Evolutionary conservation across 768 basidiomycete species (phyloP).

Genomic region (Phylloporus sp.): DNA sequence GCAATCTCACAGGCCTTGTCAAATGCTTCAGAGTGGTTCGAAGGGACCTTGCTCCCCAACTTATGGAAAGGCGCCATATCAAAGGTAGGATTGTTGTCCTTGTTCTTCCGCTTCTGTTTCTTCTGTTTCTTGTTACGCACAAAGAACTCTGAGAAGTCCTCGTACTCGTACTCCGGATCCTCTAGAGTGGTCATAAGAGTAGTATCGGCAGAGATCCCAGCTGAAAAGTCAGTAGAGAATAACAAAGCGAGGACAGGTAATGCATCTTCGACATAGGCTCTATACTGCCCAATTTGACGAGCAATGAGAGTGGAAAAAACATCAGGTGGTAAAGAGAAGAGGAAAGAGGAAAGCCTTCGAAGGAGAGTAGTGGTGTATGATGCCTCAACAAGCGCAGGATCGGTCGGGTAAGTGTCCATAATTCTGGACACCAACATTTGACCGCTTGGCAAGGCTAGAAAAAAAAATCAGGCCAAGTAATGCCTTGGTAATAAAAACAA

Average conservation of each 20-base stretch:
- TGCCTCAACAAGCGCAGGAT: constrained; percentile 16
- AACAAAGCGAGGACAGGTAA: constrained; percentile 19
- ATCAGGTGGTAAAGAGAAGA: constrained; percentile 23
- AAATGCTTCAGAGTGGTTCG: constrained; percentile 16
- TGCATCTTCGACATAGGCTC: constrained; percentile 22
- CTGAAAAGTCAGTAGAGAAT: constrained; percentile 10
- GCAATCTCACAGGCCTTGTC: constrained; percentile 16
- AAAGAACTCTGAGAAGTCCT: constrained; percentile 7
- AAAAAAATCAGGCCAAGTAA: neutral
- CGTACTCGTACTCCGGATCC: constrained; percentile 3
- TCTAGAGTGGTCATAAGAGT: neutral
- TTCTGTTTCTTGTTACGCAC: constrained; percentile 28
- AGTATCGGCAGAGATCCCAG: neutral
- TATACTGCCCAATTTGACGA: constrained; percentile 16
- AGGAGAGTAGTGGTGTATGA: constrained; percentile 25
- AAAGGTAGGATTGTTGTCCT: constrained; percentile 10
- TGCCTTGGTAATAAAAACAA: neutral
- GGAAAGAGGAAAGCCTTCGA: constrained; percentile 21
- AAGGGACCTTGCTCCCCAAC: constrained; percentile 29
- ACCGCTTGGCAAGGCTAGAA: constrained; percentile 13
- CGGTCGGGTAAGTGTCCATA: constrained; percentile 30
- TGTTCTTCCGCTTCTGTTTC: constrained; percentile 19
- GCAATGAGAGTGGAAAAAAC: constrained; percentile 10
- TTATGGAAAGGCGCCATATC: constrained; percentile 30
- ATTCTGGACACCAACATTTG: constrained; percentile 24